phyloP scores from a whole-genome alignment of 768 basidiomycete species.

The Phallus indusiatus region DNA sequence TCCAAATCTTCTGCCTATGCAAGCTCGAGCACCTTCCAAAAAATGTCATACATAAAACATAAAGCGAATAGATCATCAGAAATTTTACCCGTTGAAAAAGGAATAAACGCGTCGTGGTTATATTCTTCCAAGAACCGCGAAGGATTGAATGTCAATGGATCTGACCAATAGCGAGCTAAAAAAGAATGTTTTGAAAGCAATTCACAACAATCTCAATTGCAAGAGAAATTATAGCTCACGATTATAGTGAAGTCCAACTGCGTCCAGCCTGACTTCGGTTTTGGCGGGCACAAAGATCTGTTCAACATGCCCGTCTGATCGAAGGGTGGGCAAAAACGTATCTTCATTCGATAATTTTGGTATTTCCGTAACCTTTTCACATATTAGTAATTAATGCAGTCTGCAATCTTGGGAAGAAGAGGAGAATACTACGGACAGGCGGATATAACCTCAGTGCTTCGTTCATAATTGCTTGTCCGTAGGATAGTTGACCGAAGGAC shows the following conservation, averaged over 20 bases:
- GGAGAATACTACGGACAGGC: too few relatives aligned
- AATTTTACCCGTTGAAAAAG: conserved; percentile 7
- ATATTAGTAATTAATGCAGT: not conserved
- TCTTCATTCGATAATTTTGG: conserved; percentile 41
- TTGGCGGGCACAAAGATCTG: conserved; percentile 36
- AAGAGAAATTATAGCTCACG: conserved; percentile 26
- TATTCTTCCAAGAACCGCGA: conserved; percentile 8
- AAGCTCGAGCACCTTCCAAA: conserved; percentile 7
- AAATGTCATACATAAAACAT: not conserved
- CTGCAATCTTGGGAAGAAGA: too few relatives aligned
- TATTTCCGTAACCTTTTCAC: conserved; percentile 27
- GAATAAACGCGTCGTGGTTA: conserved; percentile 5
- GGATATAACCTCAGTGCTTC: conserved; percentile 16
- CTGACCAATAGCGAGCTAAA: conserved; percentile 4
- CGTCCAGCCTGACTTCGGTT: conserved; percentile 27
- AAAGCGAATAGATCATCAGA: too few relatives aligned
- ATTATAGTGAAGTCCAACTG: conserved; percentile 39
- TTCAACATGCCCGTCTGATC: conserved; percentile 26
- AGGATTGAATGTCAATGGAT: conserved; percentile 4
- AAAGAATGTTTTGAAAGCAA: not conserved
- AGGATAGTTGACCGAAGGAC: conserved; percentile 3
- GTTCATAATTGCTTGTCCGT: conserved; percentile 11
- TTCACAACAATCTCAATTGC: too few relatives aligned
- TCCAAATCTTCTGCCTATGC: conserved; percentile 7
- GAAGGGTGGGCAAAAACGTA: conserved; percentile 28